Percentiles rank a stretch among this genome's conserved stretches.
phyloP scores from a whole-genome alignment of 2,329 filamentous ascomycete genomes.

The Penicillium sp. region DNA sequence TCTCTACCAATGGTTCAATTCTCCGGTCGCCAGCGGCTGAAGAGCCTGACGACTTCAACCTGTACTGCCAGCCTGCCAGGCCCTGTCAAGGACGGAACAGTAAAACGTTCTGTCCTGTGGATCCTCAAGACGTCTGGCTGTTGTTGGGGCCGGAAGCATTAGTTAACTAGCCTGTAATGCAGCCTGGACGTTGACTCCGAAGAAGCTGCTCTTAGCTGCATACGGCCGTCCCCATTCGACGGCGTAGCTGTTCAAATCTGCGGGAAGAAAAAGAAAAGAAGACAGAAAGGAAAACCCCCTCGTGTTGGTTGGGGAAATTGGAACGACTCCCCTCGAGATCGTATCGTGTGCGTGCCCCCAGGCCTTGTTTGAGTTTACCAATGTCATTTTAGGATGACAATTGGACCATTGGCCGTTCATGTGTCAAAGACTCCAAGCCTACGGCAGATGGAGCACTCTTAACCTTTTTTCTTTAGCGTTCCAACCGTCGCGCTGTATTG shows the following conservation, averaged over 20 bases:
- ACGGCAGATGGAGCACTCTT: slow-evolving; percentile 18
- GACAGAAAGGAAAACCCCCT: background rate
- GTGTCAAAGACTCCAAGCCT: slow-evolving; percentile 14
- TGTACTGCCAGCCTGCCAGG: background rate
- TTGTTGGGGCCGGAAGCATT: slow-evolving; percentile 6
- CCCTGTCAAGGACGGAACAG: background rate
- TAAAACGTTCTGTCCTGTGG: slow-evolving; percentile 13
- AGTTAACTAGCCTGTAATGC: slow-evolving; percentile 16
- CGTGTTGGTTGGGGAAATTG: background rate
- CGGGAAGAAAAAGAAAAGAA: background rate
- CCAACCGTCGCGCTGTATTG: slow-evolving; percentile 18
- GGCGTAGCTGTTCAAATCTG: background rate
- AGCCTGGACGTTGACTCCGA: slow-evolving; percentile 14
- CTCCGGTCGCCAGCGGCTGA: background rate
- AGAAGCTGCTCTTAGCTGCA: slow-evolving; percentile 12
- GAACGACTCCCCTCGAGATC: background rate
- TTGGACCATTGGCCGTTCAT: slow-evolving; percentile 12
- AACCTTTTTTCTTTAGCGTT: slow-evolving; percentile 23
- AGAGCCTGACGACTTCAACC: background rate
- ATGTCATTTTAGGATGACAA: slow-evolving; percentile 4
- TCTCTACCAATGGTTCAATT: background rate
- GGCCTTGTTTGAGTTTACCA: slow-evolving; percentile 9
- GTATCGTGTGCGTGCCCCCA: background rate
- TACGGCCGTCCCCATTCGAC: background rate
- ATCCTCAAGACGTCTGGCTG: slow-evolving; percentile 1